Percentiles rank a stretch among this genome's conserved stretches.
phyloP scores from a whole-genome alignment of 2,329 filamentous ascomycete genomes.

The Chlorencoelia australis region DNA sequence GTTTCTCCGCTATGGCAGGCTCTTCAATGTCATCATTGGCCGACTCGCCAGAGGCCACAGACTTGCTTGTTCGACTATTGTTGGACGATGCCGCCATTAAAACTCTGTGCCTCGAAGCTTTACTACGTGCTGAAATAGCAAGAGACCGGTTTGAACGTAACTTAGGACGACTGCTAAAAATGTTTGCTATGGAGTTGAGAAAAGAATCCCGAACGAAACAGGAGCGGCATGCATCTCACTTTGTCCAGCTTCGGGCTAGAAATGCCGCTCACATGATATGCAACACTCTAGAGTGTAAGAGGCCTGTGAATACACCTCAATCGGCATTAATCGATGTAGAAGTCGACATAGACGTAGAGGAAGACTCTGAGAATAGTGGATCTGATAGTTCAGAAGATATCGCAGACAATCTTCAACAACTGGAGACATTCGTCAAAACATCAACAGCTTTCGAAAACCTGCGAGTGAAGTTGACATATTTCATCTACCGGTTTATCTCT shows the following conservation, averaged over 20 bases:
- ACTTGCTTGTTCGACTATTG: slow-evolving; percentile 8
- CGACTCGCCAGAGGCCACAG: slow-evolving; percentile 3
- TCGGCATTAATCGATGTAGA: background rate
- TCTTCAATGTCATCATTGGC: slow-evolving; percentile 10
- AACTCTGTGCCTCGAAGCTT: slow-evolving; percentile 4
- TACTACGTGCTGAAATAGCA: background rate
- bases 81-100: slow-evolving; percentile 7
- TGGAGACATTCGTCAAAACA: slow-evolving; percentile 9
- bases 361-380: background rate
- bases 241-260: slow-evolving; percentile 10
- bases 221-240: slow-evolving; percentile 8
- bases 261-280: slow-evolving; percentile 13
- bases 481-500: too few species aligned
- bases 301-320: too few species aligned
- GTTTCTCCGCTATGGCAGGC: background rate
- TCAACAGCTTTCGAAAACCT: slow-evolving; percentile 6
- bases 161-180: slow-evolving; percentile 6
- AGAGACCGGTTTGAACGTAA: slow-evolving; percentile 11
- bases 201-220: slow-evolving; percentile 7
- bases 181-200: slow-evolving; percentile 6
- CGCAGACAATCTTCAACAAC: slow-evolving; percentile 1
- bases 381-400: slow-evolving; percentile 1
- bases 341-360: background rate
- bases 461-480: slow-evolving; percentile 4
- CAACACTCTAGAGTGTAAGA: slow-evolving; percentile 1